Evolutionary conservation across 768 basidiomycete genomes (phyloP).

Genomic region (Harrya chromipes): DNA sequence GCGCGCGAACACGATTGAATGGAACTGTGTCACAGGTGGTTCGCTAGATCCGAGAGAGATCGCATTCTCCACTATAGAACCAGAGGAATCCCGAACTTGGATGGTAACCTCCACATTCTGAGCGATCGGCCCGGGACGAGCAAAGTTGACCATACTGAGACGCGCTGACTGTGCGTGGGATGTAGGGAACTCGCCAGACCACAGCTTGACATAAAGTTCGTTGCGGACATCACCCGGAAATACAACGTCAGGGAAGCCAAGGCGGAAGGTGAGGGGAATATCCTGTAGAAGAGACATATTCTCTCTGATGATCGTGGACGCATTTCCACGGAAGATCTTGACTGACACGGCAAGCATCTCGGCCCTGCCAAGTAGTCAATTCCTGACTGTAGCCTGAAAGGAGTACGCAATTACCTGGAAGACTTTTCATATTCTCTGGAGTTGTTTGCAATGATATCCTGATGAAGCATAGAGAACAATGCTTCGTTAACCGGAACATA

Average conservation of each 20-base stretch:
- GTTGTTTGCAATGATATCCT: constrained; percentile 85
- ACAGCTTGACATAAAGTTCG: constrained; percentile 94
- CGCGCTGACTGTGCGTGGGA: constrained; percentile 54
- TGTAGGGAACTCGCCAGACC: constrained; percentile 84
- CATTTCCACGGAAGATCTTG: constrained; percentile 85
- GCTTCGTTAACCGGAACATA: constrained; percentile 80
- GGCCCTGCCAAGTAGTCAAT: constrained; percentile 49
- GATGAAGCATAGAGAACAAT: constrained; percentile 90
- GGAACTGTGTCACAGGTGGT: constrained; percentile 71
- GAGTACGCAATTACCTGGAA: constrained; percentile 50
- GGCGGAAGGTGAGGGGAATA: constrained; percentile 75
- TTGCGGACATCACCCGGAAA: constrained; percentile 92
- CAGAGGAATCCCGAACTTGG: constrained; percentile 79
- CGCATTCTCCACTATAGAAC: constrained; percentile 61
- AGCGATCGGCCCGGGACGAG: constrained; percentile 51
- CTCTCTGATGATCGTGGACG: constrained; percentile 69
- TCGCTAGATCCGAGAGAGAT: constrained; percentile 88
- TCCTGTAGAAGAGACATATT: constrained; percentile 82
- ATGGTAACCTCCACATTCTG: constrained; percentile 80
- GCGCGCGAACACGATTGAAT: constrained; percentile 88
- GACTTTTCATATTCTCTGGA: constrained; percentile 81
- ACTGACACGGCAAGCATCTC: constrained; percentile 81
- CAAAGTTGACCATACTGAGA: constrained; percentile 53
- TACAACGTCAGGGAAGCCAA: constrained; percentile 95
- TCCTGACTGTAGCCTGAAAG: background rate